Evolutionary conservation across 352 stramenopile species (phyloP).

Genomic region (Salisapilia sapeloensis): DNA sequence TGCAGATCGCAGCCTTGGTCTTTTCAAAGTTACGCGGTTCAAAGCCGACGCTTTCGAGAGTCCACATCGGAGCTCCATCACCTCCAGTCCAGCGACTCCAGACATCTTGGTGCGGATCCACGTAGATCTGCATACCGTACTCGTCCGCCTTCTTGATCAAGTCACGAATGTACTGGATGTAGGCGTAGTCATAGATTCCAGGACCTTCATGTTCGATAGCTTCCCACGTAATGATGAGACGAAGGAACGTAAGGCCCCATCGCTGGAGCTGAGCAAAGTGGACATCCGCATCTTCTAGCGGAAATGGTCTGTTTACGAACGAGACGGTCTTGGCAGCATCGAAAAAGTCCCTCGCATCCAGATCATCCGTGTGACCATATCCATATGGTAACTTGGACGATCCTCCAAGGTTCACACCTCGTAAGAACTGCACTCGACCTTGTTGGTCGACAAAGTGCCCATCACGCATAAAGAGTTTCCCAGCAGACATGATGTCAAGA

Average conservation of each 20-base stretch:
- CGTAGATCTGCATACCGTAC: constrained; percentile 68
- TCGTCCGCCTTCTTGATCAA: constrained; percentile 36
- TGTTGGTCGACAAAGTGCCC: constrained; percentile 74
- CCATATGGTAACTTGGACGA: constrained; percentile 71
- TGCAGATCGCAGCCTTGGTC: constrained; percentile 57
- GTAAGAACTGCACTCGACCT: constrained; percentile 49
- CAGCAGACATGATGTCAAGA: too few relatives aligned
- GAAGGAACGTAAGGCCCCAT: constrained; percentile 73
- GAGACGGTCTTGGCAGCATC: constrained; percentile 26
- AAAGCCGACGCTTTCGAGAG: constrained; percentile 60
- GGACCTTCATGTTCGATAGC: constrained; percentile 77
- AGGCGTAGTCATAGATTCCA: constrained; percentile 70
- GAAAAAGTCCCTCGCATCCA: constrained; percentile 20
- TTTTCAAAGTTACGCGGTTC: constrained; percentile 50
- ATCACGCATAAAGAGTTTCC: constrained; percentile 22
- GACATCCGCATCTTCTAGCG: constrained; percentile 48
- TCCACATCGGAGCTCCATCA: constrained; percentile 83
- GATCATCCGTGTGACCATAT: constrained; percentile 28
- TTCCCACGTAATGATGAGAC: constrained; percentile 83
- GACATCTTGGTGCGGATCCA: constrained; percentile 87
- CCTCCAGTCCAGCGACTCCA: constrained; percentile 84
- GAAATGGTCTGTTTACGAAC: constrained; percentile 76
- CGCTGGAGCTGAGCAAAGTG: constrained; percentile 66
- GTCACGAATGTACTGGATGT: constrained; percentile 55
- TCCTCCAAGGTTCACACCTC: constrained; percentile 79